Percentiles rank a stretch among this genome's conserved stretches.
These are phyloP conservation scores for Sonneratia caseolaris DNA, from an alignment of 345 rosid species.

Conservation along the genomic window DNA sequence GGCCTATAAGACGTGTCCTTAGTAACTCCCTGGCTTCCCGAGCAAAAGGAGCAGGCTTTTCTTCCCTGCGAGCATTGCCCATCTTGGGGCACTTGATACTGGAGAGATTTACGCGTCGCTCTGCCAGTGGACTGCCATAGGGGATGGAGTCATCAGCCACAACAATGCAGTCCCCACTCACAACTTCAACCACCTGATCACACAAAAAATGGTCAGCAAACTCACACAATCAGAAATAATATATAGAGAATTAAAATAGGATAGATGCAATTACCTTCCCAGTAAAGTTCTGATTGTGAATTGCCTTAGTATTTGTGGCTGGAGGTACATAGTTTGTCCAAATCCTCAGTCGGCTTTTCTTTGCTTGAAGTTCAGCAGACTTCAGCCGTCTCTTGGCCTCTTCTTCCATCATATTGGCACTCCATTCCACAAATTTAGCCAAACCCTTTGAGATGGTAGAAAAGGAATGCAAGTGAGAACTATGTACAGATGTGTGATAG, in stretches of 20 bases:
- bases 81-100: conserved; percentile 90
- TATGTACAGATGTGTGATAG: not conserved
- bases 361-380: conserved; percentile 85
- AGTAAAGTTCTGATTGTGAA: conserved; percentile 76
- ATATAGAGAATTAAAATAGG: not conserved
- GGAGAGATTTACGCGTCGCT: conserved; percentile 80
- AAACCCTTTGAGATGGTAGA: conserved; percentile 47
- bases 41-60: conserved; percentile 88
- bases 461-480: conserved; percentile 2
- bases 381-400: conserved; percentile 67
- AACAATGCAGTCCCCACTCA: conserved; percentile 86
- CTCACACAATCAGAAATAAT: conserved; percentile 1
- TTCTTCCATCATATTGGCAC: conserved; percentile 96
- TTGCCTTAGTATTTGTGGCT: conserved; percentile 74
- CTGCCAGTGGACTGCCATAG: conserved; percentile 73
- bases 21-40: conserved; percentile 87
- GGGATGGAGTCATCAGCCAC: conserved; percentile 92
- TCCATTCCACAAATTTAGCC: conserved; percentile 96
- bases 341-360: conserved; percentile 61
- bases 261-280: conserved; percentile 52
- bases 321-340: conserved; percentile 92
- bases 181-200: conserved; percentile 85
- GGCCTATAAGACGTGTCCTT: conserved; percentile 70
- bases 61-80: conserved; percentile 81
- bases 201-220: conserved; percentile 6